Percentiles rank a stretch among this genome's conserved stretches.
Evolutionary conservation across 2,329 filamentous ascomycete genomes (phyloP).

Genomic region (Seiridium unicorne): DNA sequence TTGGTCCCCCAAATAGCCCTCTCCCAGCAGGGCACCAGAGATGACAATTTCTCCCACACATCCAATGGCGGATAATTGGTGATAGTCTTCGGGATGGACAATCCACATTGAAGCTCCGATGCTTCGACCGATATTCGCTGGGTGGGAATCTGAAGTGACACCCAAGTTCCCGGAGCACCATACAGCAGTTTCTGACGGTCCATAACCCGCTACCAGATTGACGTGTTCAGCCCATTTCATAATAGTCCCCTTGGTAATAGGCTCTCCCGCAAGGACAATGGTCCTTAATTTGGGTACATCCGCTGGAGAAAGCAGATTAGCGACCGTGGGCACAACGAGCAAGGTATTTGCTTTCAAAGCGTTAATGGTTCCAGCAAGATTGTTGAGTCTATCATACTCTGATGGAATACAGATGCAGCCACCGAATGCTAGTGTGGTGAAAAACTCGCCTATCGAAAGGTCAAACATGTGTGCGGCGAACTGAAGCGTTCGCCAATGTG

Average conservation of each 20-base stretch:
- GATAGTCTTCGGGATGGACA: constrained; percentile 21
- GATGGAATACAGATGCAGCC: constrained; percentile 49
- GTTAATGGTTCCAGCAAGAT: background rate
- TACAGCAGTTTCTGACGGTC: constrained; percentile 32
- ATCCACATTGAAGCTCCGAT: constrained; percentile 36
- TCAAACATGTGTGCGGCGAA: constrained; percentile 57
- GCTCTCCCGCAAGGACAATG: constrained; percentile 19
- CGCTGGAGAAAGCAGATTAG: background rate
- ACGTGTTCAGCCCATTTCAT: constrained; percentile 31
- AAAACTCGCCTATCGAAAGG: constrained; percentile 50
- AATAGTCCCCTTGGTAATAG: constrained; percentile 21
- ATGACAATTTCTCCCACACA: constrained; percentile 38
- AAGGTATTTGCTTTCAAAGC: background rate
- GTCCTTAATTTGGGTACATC: constrained; percentile 11
- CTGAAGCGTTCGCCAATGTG: constrained; percentile 28
- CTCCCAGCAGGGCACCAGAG: constrained; percentile 29
- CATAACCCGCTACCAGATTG: constrained; percentile 34
- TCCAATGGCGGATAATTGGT: constrained; percentile 29
- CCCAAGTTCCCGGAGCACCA: background rate
- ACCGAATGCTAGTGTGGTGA: constrained; percentile 48
- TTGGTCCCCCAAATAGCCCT: constrained; percentile 38
- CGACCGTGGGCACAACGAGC: background rate
- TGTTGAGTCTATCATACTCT: constrained; percentile 15
- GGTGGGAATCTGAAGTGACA: background rate
- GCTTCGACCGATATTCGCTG: constrained; percentile 12